phyloP scores from a whole-genome alignment of 176 grass and related monocot species.

The Coix lacrymajobi region DNA sequence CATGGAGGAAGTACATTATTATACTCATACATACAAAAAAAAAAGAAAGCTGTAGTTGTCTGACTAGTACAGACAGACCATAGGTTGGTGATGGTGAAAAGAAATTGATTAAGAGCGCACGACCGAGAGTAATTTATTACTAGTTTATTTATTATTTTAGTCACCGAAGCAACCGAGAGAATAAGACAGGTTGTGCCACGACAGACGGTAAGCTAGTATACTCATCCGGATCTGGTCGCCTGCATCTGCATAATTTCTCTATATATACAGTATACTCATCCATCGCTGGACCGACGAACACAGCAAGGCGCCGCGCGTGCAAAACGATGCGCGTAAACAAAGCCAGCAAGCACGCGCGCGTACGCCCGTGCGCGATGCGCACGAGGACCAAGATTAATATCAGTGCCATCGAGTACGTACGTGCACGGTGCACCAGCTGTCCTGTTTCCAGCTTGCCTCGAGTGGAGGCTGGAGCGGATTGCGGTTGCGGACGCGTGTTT shows the following conservation, averaged over 20 bases:
- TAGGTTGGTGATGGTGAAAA: not conserved
- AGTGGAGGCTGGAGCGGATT: too few species aligned
- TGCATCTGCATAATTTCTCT: not conserved
- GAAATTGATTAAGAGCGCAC: not conserved
- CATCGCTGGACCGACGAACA: not conserved
- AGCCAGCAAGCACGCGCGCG: not conserved
- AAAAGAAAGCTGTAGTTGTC: not conserved
- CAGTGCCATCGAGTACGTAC: too few species aligned
- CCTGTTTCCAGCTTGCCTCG: too few species aligned
- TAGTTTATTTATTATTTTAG: not conserved
- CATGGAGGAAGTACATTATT: too few species aligned
- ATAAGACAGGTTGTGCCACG: constrained; percentile 46
- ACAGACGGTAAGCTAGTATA: not conserved
- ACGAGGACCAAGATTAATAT: not conserved
- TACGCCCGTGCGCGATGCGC: not conserved
- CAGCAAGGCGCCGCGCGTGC: not conserved
- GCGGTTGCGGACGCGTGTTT: too few species aligned
- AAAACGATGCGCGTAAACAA: not conserved
- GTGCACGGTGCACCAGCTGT: too few species aligned
- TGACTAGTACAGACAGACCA: too few species aligned
- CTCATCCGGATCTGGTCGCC: constrained; percentile 44
- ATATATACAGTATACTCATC: not conserved
- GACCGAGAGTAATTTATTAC: not conserved
- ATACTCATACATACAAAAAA: too few species aligned
- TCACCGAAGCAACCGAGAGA: not conserved